phyloP scores from a whole-genome alignment of 2,329 filamentous ascomycete genomes.

The Pseudogymnoascus sp. region DNA sequence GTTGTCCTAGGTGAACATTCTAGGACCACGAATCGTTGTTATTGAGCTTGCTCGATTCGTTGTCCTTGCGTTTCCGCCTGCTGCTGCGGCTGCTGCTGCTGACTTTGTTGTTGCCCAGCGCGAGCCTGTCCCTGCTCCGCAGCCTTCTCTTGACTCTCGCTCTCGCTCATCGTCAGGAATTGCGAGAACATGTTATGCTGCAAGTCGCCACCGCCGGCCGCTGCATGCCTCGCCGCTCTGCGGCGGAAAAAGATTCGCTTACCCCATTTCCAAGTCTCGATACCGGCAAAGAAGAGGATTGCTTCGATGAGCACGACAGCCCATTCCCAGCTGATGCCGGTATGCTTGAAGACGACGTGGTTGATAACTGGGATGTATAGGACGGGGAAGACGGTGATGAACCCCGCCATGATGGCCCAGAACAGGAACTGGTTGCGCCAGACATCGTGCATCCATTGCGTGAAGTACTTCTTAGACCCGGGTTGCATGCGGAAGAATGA shows the following conservation, averaged over 20 bases:
- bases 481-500: constrained; percentile 71
- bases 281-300: constrained; percentile 54
- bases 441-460: constrained; percentile 60
- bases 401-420: constrained; percentile 53
- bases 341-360: constrained; percentile 57
- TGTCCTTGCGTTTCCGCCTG: not conserved
- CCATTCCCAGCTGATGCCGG: constrained; percentile 63
- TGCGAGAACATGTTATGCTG: constrained; percentile 6
- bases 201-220: not conserved
- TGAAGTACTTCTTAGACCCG: constrained; percentile 50
- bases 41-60: constrained; percentile 2
- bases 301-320: constrained; percentile 56
- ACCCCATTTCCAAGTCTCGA: constrained; percentile 60
- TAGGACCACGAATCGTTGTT: constrained; percentile 8
- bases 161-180: not conserved
- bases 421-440: constrained; percentile 69
- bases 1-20: constrained; percentile 11
- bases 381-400: constrained; percentile 50
- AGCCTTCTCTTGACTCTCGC: not conserved
- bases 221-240: not conserved
- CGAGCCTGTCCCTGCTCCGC: not conserved
- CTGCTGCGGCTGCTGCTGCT: not conserved
- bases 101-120: not conserved
- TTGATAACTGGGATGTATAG: constrained; percentile 65
- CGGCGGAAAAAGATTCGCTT: constrained; percentile 51